These are phyloP conservation scores for Trifolium repens DNA, from an alignment of 306 rosid species.

Conservation along the genomic window DNA sequence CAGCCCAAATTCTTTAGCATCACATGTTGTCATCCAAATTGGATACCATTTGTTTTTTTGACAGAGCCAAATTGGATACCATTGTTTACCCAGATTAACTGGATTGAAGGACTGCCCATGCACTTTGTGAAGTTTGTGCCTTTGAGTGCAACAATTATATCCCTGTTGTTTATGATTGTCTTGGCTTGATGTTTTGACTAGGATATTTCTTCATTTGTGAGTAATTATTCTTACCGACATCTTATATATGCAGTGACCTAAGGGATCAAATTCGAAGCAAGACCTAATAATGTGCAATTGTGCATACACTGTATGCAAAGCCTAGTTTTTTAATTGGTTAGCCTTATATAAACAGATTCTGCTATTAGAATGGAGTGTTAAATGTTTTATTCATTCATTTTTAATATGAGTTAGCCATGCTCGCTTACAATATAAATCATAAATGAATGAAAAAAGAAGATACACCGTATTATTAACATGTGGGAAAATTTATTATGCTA, in stretches of 20 bases:
- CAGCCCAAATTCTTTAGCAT: neutral
- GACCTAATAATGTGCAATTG: slow-evolving; percentile 3
- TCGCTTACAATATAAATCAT: slow-evolving; percentile 1
- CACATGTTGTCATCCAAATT: neutral
- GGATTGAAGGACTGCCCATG: neutral
- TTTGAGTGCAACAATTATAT: neutral
- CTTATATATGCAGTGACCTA: neutral
- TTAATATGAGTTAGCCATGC: neutral
- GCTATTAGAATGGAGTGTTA: slow-evolving; percentile 1
- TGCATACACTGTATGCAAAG: neutral
- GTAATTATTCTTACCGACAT: neutral
- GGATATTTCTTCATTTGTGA: neutral
- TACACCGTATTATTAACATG: neutral
- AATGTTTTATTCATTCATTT: slow-evolving; percentile 25
- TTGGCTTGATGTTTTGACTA: slow-evolving; percentile 11
- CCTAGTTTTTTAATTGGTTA: neutral
- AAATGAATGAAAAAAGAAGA: slow-evolving; percentile 5
- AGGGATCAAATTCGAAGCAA: neutral
- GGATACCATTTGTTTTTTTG: neutral
- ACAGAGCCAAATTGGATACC: neutral
- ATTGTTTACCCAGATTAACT: neutral
- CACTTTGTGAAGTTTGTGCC: slow-evolving; percentile 3
- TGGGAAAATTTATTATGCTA: slow-evolving; percentile 15
- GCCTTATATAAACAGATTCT: neutral
- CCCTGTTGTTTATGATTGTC: neutral